Base-by-base conservation (phyloP, 1,139 yeast species). In the Groenewaldozyma auringiensis region DNA sequence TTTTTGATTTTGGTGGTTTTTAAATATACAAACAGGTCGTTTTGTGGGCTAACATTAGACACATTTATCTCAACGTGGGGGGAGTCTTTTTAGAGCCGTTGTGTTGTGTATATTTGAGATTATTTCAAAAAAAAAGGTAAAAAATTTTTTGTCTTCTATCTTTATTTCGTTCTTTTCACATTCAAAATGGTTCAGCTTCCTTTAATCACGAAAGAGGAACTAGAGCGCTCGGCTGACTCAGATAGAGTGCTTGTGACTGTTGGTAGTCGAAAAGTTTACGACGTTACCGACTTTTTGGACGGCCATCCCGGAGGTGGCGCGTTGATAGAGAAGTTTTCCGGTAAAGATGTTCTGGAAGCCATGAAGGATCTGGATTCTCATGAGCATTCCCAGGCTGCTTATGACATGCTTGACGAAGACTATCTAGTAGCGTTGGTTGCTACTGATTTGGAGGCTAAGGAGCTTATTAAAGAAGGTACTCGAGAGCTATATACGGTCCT, bases 231-330 rank as follows among this genome's bases (percentile, higher is more conserved):
- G 21, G 53, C 50, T 20, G 40, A 43, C 41, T 47, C 34, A 16
- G 25, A 43, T n/a, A 35, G 49, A 34, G 52, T 56, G 2, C 47
- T 54, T 6, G 94, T 89, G 43, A 77, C 94, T 2, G 68, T 88
- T 21, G 70, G 76, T 58, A 69, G 82, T 65, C 73, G 96, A 58
- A 86, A 85, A 58, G 79, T 92, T 37, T 89, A 88, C 62, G 79
- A 92, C 62, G 88, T 89, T 42, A 81, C 92, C 0, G 74, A 68
- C 4, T 92, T 88, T 57, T 60, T 88, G 39, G 82, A 80, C 34
- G 89, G 83, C 56, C 95, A 88, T 63, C 96, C 96, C 0, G 96
- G 85, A 47, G 96, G 96, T 14, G 79, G 76, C 3, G 89, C 86
- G 47, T 61, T 84, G 37, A 76, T 92, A 48, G 57, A 75, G 47